Evolutionary conservation across 2,329 filamentous ascomycete genomes (phyloP).

Genomic region (Orbilia brochopaga): DNA sequence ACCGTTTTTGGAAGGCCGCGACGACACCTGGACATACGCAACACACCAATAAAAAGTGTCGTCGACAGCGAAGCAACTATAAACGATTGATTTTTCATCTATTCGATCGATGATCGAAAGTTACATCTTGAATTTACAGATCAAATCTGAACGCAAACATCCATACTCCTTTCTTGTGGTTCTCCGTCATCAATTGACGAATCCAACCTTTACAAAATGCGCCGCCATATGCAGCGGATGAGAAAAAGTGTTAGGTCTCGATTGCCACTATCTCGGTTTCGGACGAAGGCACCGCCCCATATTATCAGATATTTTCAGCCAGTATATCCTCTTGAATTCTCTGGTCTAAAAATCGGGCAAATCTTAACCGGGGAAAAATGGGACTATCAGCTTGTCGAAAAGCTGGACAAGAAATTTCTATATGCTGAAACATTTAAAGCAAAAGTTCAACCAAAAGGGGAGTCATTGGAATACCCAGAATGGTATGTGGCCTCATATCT

Average conservation of each 20-base stretch:
- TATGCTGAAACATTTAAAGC: constrained; percentile 31
- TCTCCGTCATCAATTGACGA: constrained; percentile 16
- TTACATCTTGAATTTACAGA: constrained; percentile 22
- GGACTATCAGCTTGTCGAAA: constrained; percentile 28
- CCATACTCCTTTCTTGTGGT: constrained; percentile 13
- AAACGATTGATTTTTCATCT: constrained; percentile 18
- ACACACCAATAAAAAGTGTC: no score
- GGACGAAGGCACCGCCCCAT: constrained; percentile 23
- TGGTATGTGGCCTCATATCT: constrained; percentile 22
- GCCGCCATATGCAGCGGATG: constrained; percentile 24
- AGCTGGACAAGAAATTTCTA: constrained; percentile 20
- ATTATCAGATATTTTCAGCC: constrained; percentile 18
- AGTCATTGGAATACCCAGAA: constrained; percentile 13
- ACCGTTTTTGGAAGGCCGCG: no score
- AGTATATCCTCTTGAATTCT: constrained; percentile 28
- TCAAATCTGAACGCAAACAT: constrained; percentile 15
- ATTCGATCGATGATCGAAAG: constrained; percentile 14
- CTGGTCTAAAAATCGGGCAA: constrained; percentile 31
- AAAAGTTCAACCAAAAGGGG: constrained; percentile 24
- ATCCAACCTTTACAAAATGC: constrained; percentile 26
- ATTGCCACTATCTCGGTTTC: constrained; percentile 20
- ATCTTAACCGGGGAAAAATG: constrained; percentile 21
- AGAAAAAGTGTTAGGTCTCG: constrained; percentile 27
- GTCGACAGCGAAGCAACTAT: no score
- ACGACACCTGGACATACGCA: no score